Base-by-base conservation (phyloP, 2,329 filamentous ascomycete species). In the Cercospora zeina region DNA sequence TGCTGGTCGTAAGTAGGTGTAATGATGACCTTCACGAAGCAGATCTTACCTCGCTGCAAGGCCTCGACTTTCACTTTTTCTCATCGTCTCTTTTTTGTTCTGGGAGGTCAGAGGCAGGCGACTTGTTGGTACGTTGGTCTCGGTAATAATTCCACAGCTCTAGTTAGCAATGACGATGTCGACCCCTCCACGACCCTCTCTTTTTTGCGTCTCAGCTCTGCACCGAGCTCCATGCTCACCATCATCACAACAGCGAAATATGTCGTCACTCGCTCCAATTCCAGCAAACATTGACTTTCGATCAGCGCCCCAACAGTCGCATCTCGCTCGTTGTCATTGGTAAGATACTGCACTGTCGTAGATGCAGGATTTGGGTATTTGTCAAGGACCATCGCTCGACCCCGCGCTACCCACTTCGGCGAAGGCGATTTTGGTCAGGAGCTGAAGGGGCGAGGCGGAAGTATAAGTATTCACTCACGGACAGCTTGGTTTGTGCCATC, bases 401-500 rank as follows among this genome's bases (percentile, higher is more conserved):
- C 50, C 58, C 58, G 36, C 57, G 36, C 24, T 19, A 33, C 36
- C 33, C 33, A 21, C 36, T 33, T 36, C 13, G 13, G 16, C 33
- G 50, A 11, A 42, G 9, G 37, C 10, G 3, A 19, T 53, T 24
- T 21, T 14, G 58, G 9, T 42, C 8, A 19, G 6, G 11, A 42
- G 45, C 30, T 13, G 51, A 33, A 31, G 31, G 21, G 33, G 33
- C 14, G 21, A 31, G 13, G 42, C 21, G 33, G 21, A 45, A 49
- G 36, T 54, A 54, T 53, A 45, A 59, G 58, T 54, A 45, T 49
- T 58, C 27, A 19, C 30, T 19, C 39, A 14, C 7, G 31, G 16
- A 34, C 30, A 19, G n/a, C 27, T 4, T 11, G 45, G 30, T 49
- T 11, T 47, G 30, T 49, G 45, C 55, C 65, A 67, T 66, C 62